Percentiles rank a stretch among this genome's conserved stretches.
phyloP scores from a whole-genome alignment of 1,284 basidiomycete species.

The Phlebopus sp. region DNA sequence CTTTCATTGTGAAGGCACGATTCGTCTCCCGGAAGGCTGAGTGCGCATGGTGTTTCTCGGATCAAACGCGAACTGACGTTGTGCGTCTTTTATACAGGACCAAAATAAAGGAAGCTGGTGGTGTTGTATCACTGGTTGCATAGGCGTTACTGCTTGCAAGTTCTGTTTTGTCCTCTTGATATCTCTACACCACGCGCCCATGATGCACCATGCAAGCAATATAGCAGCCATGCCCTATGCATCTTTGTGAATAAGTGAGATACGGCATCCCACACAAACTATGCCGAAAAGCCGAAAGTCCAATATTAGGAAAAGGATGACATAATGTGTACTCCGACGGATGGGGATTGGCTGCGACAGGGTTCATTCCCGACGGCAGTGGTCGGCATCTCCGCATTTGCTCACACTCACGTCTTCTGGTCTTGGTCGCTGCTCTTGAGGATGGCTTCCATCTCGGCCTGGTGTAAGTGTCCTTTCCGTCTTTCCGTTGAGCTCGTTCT shows the following conservation, averaged over 20 bases:
- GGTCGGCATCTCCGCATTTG: not conserved
- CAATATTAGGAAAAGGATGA: too few species aligned
- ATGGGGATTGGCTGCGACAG: not conserved
- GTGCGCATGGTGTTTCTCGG: constrained; percentile 47
- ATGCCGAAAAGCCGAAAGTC: constrained; percentile 6
- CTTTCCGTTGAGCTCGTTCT: not conserved
- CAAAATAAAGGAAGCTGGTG: constrained; percentile 92
- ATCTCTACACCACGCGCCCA: constrained; percentile 30
- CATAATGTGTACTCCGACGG: not conserved
- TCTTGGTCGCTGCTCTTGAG: constrained; percentile 6
- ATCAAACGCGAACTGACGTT: constrained; percentile 1
- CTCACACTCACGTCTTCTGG: not conserved
- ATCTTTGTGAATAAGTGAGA: not conserved
- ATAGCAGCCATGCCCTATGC: constrained; percentile 11
- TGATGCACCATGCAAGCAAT: constrained; percentile 29
- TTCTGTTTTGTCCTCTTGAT: constrained; percentile 26
- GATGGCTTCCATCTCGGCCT: constrained; percentile 34
- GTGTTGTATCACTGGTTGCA: constrained; percentile 88
- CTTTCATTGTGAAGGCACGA: constrained; percentile 95
- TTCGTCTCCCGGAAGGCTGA: constrained; percentile 89
- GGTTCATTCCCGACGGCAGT: not conserved
- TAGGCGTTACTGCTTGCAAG: constrained; percentile 42
- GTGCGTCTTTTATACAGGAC: constrained; percentile 40
- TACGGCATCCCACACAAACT: not conserved
- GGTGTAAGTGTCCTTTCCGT: constrained; percentile 29